Percentiles rank a stretch among this genome's conserved stretches.
phyloP scores from a whole-genome alignment of 768 basidiomycete genomes.

The Amanita pseudoporphyria region DNA sequence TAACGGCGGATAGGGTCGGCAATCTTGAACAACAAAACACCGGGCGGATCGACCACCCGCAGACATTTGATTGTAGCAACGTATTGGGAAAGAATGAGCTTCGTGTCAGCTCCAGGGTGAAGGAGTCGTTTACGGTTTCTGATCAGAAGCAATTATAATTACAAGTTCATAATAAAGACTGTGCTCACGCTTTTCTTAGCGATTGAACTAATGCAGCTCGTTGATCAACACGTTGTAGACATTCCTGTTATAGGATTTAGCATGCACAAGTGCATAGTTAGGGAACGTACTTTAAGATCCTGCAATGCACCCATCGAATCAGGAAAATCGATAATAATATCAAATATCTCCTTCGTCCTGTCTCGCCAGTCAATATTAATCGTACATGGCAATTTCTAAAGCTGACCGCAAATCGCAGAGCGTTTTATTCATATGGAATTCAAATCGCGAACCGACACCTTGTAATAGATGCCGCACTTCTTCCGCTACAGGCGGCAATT shows the following conservation, averaged over 20 bases:
- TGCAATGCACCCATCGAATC: constrained; percentile 77
- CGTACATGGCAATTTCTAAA: not conserved
- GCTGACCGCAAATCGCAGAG: constrained; percentile 76
- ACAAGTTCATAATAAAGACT: not conserved
- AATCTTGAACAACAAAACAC: constrained; percentile 87
- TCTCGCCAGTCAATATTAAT: not conserved
- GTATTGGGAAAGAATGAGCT: constrained; percentile 82
- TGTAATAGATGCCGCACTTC: constrained; percentile 66
- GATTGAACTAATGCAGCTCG: constrained; percentile 65
- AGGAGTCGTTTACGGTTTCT: constrained; percentile 84
- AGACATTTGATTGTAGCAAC: constrained; percentile 88
- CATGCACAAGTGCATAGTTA: not conserved
- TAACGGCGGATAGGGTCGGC: constrained; percentile 89
- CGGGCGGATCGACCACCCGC: constrained; percentile 84
- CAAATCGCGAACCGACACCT: constrained; percentile 74
- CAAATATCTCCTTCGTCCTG: constrained; percentile 81
- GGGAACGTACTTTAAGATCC: constrained; percentile 61
- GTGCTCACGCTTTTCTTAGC: constrained; percentile 67
- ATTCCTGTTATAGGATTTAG: constrained; percentile 39
- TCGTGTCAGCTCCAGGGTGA: constrained; percentile 94
- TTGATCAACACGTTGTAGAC: constrained; percentile 72
- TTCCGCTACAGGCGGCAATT: constrained; percentile 35
- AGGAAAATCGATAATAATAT: constrained; percentile 92
- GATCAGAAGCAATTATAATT: constrained; percentile 7
- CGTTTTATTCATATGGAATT: constrained; percentile 89